Percentiles rank a stretch among this genome's conserved stretches.
phyloP scores from a whole-genome alignment of 1,139 yeast genomes.

The Suhomyces guaymorum region DNA sequence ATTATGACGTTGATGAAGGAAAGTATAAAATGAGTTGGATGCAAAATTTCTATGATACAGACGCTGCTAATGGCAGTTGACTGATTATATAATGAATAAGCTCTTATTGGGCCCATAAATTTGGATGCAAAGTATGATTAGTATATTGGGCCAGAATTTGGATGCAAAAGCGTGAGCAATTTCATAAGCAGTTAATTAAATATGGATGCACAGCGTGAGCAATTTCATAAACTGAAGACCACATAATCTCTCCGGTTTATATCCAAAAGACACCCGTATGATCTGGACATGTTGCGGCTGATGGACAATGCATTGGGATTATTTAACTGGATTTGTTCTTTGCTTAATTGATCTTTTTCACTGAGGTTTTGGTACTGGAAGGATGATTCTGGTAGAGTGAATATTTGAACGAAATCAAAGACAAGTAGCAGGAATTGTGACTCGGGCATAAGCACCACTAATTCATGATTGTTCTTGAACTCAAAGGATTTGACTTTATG shows the following conservation, averaged over 20 bases:
- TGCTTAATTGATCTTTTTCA: conserved; percentile 8
- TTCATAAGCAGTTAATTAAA: too few relatives aligned
- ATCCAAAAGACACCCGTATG: conserved; percentile 45
- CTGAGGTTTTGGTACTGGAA: conserved; percentile 6
- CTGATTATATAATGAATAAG: too few relatives aligned
- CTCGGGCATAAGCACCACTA: conserved; percentile 17
- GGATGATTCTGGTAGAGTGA: too few relatives aligned
- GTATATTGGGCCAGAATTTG: too few relatives aligned
- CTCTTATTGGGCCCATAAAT: too few relatives aligned
- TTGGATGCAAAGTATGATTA: too few relatives aligned
- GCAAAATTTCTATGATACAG: conserved; percentile 26
- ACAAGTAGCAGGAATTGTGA: conserved; percentile 10
- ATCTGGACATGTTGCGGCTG: conserved; percentile 21
- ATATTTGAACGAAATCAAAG: conserved; percentile 14
- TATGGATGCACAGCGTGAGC: too few relatives aligned
- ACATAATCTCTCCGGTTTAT: conserved; percentile 38
- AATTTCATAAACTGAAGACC: conserved; percentile 26
- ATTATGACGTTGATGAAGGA: conserved; percentile 21
- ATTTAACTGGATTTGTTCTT: conserved; percentile 12
- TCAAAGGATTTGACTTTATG: conserved; percentile 15
- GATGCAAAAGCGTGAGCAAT: too few relatives aligned
- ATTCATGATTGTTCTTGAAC: conserved; percentile 15
- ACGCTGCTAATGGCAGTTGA: too few relatives aligned
- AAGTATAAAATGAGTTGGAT: conserved; percentile 26
- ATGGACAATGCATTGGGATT: conserved; percentile 30